phyloP scores from a whole-genome alignment of 345 rosid species.

The Draba incana region DNA sequence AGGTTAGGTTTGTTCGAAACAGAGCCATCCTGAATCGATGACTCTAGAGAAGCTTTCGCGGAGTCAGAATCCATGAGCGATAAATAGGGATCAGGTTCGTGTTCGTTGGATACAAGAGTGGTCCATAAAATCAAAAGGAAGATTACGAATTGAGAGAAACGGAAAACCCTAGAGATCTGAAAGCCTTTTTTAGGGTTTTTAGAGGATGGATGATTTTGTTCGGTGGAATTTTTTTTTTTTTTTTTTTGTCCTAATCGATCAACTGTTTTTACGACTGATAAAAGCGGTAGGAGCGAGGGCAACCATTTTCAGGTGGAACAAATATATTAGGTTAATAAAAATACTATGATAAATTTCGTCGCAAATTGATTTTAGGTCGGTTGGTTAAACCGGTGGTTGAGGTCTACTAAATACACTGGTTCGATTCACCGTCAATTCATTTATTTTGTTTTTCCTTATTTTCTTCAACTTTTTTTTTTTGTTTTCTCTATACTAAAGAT shows the following conservation, averaged over 20 bases:
- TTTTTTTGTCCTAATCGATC: background rate
- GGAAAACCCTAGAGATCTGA: constrained; percentile 40
- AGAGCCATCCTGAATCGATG: constrained; percentile 25
- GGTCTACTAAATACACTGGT: no score
- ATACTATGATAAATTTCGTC: fast-evolving
- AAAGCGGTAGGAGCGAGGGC: constrained; percentile 21
- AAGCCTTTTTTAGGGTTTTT: constrained; percentile 36
- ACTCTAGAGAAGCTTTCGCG: constrained; percentile 25
- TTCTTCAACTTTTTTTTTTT: no score
- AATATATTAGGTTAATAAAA: background rate
- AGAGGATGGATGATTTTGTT: constrained; percentile 13
- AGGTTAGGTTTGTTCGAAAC: constrained; percentile 24
- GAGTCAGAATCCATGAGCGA: constrained; percentile 36
- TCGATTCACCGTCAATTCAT: no score
- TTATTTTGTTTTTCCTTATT: no score
- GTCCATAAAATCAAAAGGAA: constrained; percentile 31
- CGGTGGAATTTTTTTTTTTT: background rate
- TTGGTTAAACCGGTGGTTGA: background rate
- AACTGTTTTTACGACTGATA: constrained; percentile 1
- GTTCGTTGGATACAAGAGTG: constrained; percentile 19
- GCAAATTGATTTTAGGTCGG: background rate
- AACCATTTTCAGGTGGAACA: constrained; percentile 3
- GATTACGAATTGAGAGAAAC: constrained; percentile 2
- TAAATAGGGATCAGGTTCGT: constrained; percentile 32
- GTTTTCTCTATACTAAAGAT: no score